Evolutionary conservation across 2,329 filamentous ascomycete genomes (phyloP), one percentile per base, ranked within the genome.

Genomic region (Diaporthe nobilis): DNA sequence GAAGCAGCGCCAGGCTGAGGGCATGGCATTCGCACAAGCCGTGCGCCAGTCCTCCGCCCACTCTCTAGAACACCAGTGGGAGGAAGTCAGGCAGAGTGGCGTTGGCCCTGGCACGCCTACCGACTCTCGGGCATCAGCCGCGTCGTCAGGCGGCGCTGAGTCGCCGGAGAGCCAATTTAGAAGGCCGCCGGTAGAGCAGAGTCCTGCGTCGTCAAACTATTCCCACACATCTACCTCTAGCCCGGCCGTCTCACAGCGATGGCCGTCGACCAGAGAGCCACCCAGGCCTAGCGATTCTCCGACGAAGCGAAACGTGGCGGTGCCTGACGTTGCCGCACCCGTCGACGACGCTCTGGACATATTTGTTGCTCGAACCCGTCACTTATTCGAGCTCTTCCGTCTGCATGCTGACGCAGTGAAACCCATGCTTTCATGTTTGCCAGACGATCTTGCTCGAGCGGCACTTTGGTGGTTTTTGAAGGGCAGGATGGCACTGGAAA

Each of bases 391-490:
- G 78, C 88, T 97, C 3, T 97, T 98, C 81, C 89, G 92, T 51
- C 84, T 96, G 58, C 94, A 96, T 75, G 93, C 95, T 0, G 94
- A 98, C 82, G 90, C 92, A 44, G 87, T 93, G 42, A 92, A 91
- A 77, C 92, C 94, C 0, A 82, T 95, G 6, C 88, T 90, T 73
- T 88, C 89, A 42, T 93, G 91, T 70, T 86, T 91, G 0, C 88
- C 93, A 0, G 87, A 89, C 63, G 91, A 95, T 76, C 93, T 96
- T 86, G 88, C 93, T 13, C 90, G 94, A 75, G 93, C 92, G 34
- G 92, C 92, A 4, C 86, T 94, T 0, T 98, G 96, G 96, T 98
- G 96, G 96, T 97, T 98, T 81, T 82, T 98, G 61, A 93, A 91
- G 79, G 96, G 95, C 28, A 92, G 95, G 77, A 91, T 92, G 80